Evolutionary conservation across 73 alveolate species (phyloP), one percentile per base, ranked within the genome.

Genomic region (Paramecium biaurelia): DNA sequence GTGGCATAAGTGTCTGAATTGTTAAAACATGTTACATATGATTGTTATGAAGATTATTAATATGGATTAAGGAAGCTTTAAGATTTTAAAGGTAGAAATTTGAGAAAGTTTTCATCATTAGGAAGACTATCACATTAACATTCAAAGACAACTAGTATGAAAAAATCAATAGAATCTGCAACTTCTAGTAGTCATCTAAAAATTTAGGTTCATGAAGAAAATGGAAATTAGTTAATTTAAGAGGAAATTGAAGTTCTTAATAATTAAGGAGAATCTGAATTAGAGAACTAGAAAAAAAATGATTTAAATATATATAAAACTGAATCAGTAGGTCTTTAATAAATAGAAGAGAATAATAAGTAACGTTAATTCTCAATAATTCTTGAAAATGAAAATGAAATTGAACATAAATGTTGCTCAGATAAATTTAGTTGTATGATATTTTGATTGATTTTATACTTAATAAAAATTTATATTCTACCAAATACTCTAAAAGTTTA

Each of bases 181-280:
- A 34, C 58, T 34, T 72, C 86, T 5, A 38, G 86, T 3, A 72
- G 86, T 38, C 86, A 72, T 72, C 30, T 72, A 8, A 72, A 72
- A 37, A 72, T 72, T 72, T 20, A 35, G 6, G 86, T 72, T 35
- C 38, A 42, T 20, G 86, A 72, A 35, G 86, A 72, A 42, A 72
- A 72, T 38, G 86, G 86, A 14, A 72, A 72, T 72, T 72, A 72
- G 18, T 20, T 72, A 32, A 72, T 72, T 32, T 14, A 72, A 15
- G 86, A 72, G 21, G 86, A 72, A 35, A 72, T 72, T 6, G 86
- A 72, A n/a, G 18, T 72, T 4, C n/a, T 26, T 7, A 63, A 63
- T 63, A 30, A 10, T 32, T 32, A 63, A 30, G 84, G 47, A 7
- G 84, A 63, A 12, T 63, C 84, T 5, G 43, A 10, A 14, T 63